Evolutionary conservation across 192 early-diverging fungal genomes (phyloP).

Genomic region (Podila epicladia): DNA sequence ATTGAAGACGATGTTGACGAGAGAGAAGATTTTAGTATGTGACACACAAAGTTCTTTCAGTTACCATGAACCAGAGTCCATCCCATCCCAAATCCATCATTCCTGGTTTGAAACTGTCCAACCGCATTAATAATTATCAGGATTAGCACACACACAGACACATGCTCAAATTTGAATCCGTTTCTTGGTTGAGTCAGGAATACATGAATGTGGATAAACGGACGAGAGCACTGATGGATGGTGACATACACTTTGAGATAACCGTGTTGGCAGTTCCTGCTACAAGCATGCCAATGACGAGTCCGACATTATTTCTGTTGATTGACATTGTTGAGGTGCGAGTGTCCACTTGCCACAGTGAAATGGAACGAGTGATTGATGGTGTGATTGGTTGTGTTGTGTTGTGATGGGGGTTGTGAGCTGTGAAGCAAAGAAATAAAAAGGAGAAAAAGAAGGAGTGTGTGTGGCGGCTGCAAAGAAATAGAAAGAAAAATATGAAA

Average conservation of each 20-base stretch:
- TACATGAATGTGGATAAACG: neutral
- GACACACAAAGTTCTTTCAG: neutral
- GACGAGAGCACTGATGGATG: neutral
- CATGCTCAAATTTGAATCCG: no score
- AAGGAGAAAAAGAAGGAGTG: neutral
- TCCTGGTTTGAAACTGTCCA: no score
- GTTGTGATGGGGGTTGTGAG: neutral
- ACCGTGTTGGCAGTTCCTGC: conserved; percentile 68
- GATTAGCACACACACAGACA: no score
- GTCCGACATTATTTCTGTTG: conserved; percentile 45
- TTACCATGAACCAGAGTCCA: no score
- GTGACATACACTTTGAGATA: conserved; percentile 35
- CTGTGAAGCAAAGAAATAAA: neutral
- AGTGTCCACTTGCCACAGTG: neutral
- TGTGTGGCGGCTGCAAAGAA: neutral
- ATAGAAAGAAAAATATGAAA: neutral
- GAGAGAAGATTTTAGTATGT: conserved; percentile 60
- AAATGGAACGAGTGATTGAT: neutral
- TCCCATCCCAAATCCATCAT: no score
- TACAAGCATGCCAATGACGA: conserved; percentile 79
- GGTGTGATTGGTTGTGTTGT: neutral
- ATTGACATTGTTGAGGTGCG: conserved; percentile 35
- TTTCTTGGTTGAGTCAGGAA: no score
- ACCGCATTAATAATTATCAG: no score
- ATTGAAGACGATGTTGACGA: conserved; percentile 78